Base-by-base conservation (phyloP, 164 flowering plant species). In the Vitis riparia region DNA sequence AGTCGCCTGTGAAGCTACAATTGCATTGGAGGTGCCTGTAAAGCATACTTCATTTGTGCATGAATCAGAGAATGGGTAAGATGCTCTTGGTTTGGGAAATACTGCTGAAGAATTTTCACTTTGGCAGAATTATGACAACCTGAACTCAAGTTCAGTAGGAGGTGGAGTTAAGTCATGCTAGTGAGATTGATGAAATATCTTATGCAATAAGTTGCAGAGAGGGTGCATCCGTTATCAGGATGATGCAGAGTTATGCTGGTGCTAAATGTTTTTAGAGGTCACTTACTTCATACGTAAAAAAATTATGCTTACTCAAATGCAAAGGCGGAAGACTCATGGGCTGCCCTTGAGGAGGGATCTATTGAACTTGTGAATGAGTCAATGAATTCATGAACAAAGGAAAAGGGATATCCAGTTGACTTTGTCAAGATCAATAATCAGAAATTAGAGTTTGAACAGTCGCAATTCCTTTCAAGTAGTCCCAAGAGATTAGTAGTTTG, bases 331-430 rank as follows among this genome's bases (percentile, higher is more conserved):
- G 98, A 95, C 71, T 79, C 93, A 67, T 95, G 99, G 99, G 86
- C 84, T 74, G 93, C 83, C 63, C 90, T 93, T 56, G 88, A 89
- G 80, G 96, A 93, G 71, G 97, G 83, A 75, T 91, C 99, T 64
- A 93, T 91, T 75, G 87, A 90, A 71, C 96, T 93, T 55, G 99
- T 96, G 75, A 93, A 84, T 72, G 77, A 74, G 78, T 73, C 93
- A 52, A 96, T 96, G 99, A 81, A 80, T 78, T 80, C 97, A 55
- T 96, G 99, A 98, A 96, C 98, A 63, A 90, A 90, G 82, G 97
- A 96, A 72, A 74, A 86, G 73, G 99, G 99, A 29, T 95, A 95
- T 71, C 99, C 99, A 23, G 98, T 95, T 70, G 84, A 93, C 60
- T 84, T 85, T 48, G 97, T 86, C 56, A 86, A 82, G 78, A 13